A percentile compares a stretch with the other conserved stretches of the same genome.
Evolutionary conservation across 2,329 filamentous ascomycete genomes (phyloP).

Genomic region (Pyrenochaeta sp.): DNA sequence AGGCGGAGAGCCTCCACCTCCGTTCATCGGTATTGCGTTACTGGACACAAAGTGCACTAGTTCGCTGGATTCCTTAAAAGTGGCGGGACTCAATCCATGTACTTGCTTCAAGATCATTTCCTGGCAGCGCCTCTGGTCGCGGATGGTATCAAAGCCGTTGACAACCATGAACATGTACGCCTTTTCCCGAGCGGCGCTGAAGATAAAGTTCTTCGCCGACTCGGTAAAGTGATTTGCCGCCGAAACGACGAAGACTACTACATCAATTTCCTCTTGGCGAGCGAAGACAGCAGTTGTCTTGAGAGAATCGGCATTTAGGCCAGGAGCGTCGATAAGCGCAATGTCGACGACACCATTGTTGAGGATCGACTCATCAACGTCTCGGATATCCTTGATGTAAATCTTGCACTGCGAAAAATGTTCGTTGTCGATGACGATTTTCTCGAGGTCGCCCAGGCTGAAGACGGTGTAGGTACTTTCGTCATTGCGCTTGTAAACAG

Average conservation of each 20-base stretch:
- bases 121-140: constrained; percentile 88
- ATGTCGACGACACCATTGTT: constrained; percentile 99
- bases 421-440: constrained; percentile 87
- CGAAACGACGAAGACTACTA: constrained; percentile 97
- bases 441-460: constrained; percentile 77
- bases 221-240: constrained; percentile 98
- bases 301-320: constrained; percentile 92
- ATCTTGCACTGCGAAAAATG: constrained; percentile 95
- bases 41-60: constrained; percentile 98
- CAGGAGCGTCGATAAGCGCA: constrained; percentile 93
- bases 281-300: constrained; percentile 98
- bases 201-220: constrained; percentile 97
- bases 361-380: constrained; percentile 89
- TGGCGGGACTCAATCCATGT: constrained; percentile 83
- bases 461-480: constrained; percentile 95
- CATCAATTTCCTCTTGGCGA: constrained; percentile 96
- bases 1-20: constrained; percentile 37
- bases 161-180: constrained; percentile 99
- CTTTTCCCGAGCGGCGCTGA: constrained; percentile 93
- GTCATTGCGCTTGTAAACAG: constrained; percentile 83
- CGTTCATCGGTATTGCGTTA: constrained; percentile 82
- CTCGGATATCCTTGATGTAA: constrained; percentile 88
- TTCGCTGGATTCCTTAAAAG: constrained; percentile 89
- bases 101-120: constrained; percentile 95
- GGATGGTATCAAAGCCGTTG: constrained; percentile 94